Percentiles rank a stretch among this genome's conserved stretches.
These are phyloP conservation scores for Candida arabinofermentans DNA, from an alignment of 805 yeast genomes.

Conservation along the genomic window DNA sequence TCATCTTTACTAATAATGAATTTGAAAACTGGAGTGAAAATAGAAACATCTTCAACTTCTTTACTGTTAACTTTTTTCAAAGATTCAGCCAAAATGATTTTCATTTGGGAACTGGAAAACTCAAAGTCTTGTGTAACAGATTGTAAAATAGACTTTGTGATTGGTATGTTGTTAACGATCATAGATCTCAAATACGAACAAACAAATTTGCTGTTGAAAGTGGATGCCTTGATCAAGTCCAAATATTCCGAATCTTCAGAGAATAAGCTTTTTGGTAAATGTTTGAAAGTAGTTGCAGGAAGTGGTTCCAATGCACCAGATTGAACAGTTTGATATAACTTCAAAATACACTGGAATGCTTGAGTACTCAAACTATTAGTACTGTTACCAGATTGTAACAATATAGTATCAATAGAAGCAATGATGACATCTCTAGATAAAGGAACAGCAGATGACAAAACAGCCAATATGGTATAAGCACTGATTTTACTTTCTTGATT, in stretches of 20 bases:
- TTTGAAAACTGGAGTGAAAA: constrained; percentile 32
- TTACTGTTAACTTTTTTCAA: constrained; percentile 14
- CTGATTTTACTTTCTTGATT: constrained; percentile 69
- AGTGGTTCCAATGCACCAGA: constrained; percentile 26
- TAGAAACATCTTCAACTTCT: constrained; percentile 14
- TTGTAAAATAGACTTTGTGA: constrained; percentile 9
- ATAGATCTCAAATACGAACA: constrained; percentile 27
- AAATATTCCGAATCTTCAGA: constrained; percentile 17
- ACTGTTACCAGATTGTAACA: constrained; percentile 24
- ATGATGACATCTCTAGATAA: constrained; percentile 51
- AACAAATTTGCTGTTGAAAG: constrained; percentile 22
- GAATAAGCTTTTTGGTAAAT: constrained; percentile 20
- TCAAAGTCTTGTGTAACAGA: constrained; percentile 9
- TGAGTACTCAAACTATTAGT: constrained; percentile 27
- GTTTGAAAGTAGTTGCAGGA: constrained; percentile 18
- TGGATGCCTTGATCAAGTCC: constrained; percentile 14
- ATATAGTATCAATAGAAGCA: constrained; percentile 60
- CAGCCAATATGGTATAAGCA: constrained; percentile 78
- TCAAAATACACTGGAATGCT: constrained; percentile 44
- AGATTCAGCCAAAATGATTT: constrained; percentile 19
- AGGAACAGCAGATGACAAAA: constrained; percentile 68
- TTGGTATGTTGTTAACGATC: constrained; percentile 11
- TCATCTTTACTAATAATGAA: constrained; percentile 35
- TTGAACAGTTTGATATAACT: constrained; percentile 45
- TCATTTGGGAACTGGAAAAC: constrained; percentile 19